Evolutionary conservation across 495 filamentous ascomycete species (phyloP).

Genomic region (Pseudotulostoma volvatum): DNA sequence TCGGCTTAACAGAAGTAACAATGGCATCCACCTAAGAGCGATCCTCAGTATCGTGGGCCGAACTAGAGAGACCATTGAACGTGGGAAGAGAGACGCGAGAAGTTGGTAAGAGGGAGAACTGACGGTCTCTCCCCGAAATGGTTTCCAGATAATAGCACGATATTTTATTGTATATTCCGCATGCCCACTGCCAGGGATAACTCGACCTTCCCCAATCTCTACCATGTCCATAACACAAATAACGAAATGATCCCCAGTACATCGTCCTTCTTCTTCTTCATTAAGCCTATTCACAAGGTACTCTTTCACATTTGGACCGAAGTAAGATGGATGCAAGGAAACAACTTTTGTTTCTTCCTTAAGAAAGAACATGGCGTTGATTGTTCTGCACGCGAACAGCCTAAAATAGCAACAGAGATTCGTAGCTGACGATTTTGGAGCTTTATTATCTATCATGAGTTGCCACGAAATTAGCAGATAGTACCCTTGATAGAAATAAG

Average conservation of each 20-base stretch:
- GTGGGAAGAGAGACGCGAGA: no score
- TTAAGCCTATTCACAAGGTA: constrained; percentile 73
- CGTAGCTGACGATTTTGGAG: no score
- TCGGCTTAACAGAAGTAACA: constrained; percentile 72
- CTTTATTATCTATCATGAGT: no score
- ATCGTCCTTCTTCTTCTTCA: constrained; percentile 84
- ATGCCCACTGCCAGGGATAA: constrained; percentile 73
- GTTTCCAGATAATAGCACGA: constrained; percentile 90
- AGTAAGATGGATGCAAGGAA: constrained; percentile 89
- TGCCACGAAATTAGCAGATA: no score
- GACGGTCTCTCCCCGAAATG: constrained; percentile 93
- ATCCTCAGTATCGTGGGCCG: no score
- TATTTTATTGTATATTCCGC: constrained; percentile 93
- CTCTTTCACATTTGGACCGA: constrained; percentile 77
- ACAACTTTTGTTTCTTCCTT: constrained; percentile 87
- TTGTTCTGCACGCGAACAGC: constrained; percentile 3
- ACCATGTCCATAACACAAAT: constrained; percentile 92
- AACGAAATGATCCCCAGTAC: constrained; percentile 84
- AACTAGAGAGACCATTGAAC: background rate
- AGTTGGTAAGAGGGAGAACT: constrained; percentile 14
- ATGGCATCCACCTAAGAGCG: constrained; percentile 66
- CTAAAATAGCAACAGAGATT: no score
- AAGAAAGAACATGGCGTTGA: constrained; percentile 79
- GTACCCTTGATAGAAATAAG: no score
- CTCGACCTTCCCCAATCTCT: constrained; percentile 78